phyloP scores from a whole-genome alignment of 768 basidiomycete species.

The Tricholoma terreum region DNA sequence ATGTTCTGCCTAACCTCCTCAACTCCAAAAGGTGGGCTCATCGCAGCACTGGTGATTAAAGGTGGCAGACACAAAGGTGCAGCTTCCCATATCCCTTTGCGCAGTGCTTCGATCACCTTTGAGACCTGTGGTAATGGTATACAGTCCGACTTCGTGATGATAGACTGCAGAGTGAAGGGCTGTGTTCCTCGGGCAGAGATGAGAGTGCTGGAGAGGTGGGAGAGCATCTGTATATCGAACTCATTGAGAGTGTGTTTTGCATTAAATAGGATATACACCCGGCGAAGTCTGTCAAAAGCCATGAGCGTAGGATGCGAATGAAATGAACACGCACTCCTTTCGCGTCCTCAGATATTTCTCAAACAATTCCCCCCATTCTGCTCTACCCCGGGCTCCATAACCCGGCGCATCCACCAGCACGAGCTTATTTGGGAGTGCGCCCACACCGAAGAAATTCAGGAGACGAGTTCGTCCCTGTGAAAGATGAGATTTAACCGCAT shows the following conservation, averaged over 20 bases:
- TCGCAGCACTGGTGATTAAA: constrained; percentile 52
- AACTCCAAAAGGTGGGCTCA: constrained; percentile 53
- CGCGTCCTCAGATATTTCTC: constrained; percentile 60
- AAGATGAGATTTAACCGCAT: background rate
- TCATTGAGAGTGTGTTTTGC: constrained; percentile 59
- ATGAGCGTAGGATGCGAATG: background rate
- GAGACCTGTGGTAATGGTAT: constrained; percentile 36
- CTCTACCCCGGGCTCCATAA: constrained; percentile 70
- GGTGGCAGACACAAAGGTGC: constrained; percentile 65
- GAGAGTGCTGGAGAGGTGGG: constrained; percentile 43
- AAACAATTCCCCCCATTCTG: constrained; percentile 74
- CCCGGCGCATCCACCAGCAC: constrained; percentile 80
- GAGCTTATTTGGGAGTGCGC: constrained; percentile 52
- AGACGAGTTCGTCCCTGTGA: constrained; percentile 66
- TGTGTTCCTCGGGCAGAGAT: constrained; percentile 34
- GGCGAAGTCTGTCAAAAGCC: constrained; percentile 47
- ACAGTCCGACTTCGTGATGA: constrained; percentile 70
- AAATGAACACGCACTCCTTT: constrained; percentile 46
- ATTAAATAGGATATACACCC: constrained; percentile 71
- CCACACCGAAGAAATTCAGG: constrained; percentile 73
- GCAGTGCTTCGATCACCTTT: constrained; percentile 39
- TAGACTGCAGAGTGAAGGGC: constrained; percentile 61
- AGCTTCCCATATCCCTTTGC: constrained; percentile 47
- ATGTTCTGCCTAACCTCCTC: constrained; percentile 57
- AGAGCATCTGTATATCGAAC: constrained; percentile 61